phyloP scores from a whole-genome alignment of 257 asterid species.

The Prunella vulgaris region DNA sequence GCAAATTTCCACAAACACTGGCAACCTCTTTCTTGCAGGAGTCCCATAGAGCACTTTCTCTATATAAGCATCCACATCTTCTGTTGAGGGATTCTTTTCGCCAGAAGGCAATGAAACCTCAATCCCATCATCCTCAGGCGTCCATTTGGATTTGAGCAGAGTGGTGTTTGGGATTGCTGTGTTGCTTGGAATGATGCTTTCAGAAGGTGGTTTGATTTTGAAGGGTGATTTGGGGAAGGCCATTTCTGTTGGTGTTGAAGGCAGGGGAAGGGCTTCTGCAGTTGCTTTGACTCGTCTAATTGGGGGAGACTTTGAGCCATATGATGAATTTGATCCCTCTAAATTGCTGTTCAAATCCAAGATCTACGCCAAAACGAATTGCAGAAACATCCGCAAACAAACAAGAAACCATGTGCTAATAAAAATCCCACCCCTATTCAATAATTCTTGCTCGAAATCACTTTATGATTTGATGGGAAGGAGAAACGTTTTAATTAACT shows the following conservation, averaged over 20 bases:
- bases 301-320: slow-evolving; percentile 39
- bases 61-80: slow-evolving; percentile 44
- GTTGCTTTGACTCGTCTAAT: slow-evolving; percentile 29
- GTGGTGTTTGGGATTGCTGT: slow-evolving; percentile 3
- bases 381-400: slow-evolving; percentile 16
- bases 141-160: slow-evolving; percentile 39
- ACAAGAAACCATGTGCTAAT: slow-evolving; percentile 27
- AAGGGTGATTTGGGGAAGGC: slow-evolving; percentile 23
- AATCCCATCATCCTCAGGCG: slow-evolving; percentile 61
- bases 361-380: slow-evolving; percentile 39
- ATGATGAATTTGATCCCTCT: slow-evolving; percentile 37
- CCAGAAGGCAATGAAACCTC: slow-evolving; percentile 35
- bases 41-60: slow-evolving; percentile 42
- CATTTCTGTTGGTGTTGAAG: slow-evolving; percentile 23
- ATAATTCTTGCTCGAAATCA: not conserved
- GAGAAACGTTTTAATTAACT: not conserved
- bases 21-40: slow-evolving; percentile 36
- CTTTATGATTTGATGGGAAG: not conserved
- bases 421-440: slow-evolving; percentile 10
- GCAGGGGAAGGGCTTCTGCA: slow-evolving; percentile 16
- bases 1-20: slow-evolving; percentile 46
- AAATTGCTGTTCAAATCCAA: slow-evolving; percentile 31
- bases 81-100: slow-evolving; percentile 25
- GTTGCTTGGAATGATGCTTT: not conserved
- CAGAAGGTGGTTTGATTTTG: slow-evolving; percentile 22